Evolutionary conservation across 2,329 filamentous ascomycete genomes (phyloP).

Genomic region (Hortaea werneckii): DNA sequence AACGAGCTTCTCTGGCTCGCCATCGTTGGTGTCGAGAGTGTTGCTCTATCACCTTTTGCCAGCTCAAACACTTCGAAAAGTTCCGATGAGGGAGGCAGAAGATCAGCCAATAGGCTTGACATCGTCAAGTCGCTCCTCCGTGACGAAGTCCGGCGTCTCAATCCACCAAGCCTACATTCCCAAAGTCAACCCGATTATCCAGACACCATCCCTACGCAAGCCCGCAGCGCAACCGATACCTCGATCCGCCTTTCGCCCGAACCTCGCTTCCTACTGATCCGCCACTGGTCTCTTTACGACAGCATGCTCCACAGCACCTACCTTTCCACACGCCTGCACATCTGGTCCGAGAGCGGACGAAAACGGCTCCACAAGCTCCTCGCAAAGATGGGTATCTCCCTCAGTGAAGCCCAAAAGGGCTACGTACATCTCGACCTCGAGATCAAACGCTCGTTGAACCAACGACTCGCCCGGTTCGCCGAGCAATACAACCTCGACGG

Average conservation of each 20-base stretch:
- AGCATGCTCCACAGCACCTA: slow-evolving; percentile 98
- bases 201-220: slow-evolving; percentile 82
- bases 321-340: slow-evolving; percentile 79
- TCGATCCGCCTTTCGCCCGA: slow-evolving; percentile 89
- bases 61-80: slow-evolving; percentile 55
- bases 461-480: slow-evolving; percentile 81
- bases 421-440: slow-evolving; percentile 99
- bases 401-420: slow-evolving; percentile 87
- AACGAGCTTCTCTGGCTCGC: slow-evolving; percentile 93
- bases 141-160: slow-evolving; percentile 88
- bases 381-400: slow-evolving; percentile 94
- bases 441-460: slow-evolving; percentile 75
- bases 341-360: slow-evolving; percentile 83
- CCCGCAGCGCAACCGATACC: slow-evolving; percentile 78
- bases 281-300: slow-evolving; percentile 96
- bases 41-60: slow-evolving; percentile 55
- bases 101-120: slow-evolving; percentile 43
- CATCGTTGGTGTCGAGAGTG: slow-evolving; percentile 88
- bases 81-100: slow-evolving; percentile 30
- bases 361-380: slow-evolving; percentile 88
- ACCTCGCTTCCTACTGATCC: slow-evolving; percentile 80
- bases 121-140: slow-evolving; percentile 75
- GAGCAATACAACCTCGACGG: slow-evolving; percentile 90
- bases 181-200: neutral
- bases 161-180: slow-evolving; percentile 56